Base-by-base conservation (phyloP, 805 yeast species). In the Saccharomycopsis amapae region DNA sequence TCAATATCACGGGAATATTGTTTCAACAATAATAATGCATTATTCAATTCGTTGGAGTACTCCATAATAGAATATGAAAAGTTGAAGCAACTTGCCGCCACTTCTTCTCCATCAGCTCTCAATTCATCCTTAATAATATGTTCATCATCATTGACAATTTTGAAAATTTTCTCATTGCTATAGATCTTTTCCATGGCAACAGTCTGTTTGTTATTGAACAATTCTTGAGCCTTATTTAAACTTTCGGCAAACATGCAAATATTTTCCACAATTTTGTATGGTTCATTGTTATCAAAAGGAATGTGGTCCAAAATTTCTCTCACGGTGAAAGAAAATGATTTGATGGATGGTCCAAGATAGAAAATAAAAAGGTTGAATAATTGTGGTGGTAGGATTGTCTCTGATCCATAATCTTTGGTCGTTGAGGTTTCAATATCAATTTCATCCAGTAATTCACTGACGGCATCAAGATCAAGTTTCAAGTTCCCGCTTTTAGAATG, bases 71-170 rank as follows among this genome's bases (percentile, higher is more conserved):
- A 68, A 30, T 79, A 74, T 1, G 89, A 71, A 57, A 85, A 85
- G 58, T 85, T 83, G 1, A 89, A 90, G 64, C 93, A 84, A 38
- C 85, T 75, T 0, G 95, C 94, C 1, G 89, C 84, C 3, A 85
- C 82, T 53, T 83, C 88, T 62, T 85, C 94, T 54, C 81, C 83
- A 49, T 79, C 81, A 1, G 81, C 69, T 9, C 26, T 20, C 9
- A 37, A 6, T 23, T 37, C 31, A 10, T n/a, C 28, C 5, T 22
- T 25, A n/a, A 5, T n/a, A 17, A 7, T 15, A 26, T 15, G 5
- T 2, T 32, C 45, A 13, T 42, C 32, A 10, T 44, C 33, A n/a
- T 40, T 39, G 3, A 40, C 3, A n/a, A n/a, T n/a, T 15, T 36
- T 45, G 40, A 45, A 44, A 2, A 48, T 19, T 12, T 30, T 23